Conservation (phyloP, 1,139 yeast species). For the Saccharomyces hybrid region DNA sequence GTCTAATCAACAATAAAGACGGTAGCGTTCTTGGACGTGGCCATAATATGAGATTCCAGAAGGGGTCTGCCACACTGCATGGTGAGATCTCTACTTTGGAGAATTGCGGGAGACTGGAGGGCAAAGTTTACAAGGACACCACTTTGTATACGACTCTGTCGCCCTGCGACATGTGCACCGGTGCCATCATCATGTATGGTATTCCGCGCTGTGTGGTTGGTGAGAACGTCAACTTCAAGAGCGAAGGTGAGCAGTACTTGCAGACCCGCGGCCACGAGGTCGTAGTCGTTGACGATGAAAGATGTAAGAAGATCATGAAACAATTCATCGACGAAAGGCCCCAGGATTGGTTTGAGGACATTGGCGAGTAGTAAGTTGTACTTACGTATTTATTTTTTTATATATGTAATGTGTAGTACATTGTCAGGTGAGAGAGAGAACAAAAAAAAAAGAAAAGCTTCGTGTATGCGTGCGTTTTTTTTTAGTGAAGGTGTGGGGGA, state of each 20-base stretch:
- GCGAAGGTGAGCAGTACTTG: slow-evolving; percentile 69
- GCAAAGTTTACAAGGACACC: slow-evolving; percentile 56
- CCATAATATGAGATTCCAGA: slow-evolving; percentile 82
- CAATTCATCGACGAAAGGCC: slow-evolving; percentile 74
- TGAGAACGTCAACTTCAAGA: slow-evolving; percentile 71
- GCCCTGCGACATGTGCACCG: slow-evolving; percentile 93
- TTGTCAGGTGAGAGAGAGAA: neutral
- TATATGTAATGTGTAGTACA: neutral
- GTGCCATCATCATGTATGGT: slow-evolving; percentile 85
- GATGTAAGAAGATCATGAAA: slow-evolving; percentile 67
- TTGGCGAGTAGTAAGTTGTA: slow-evolving; percentile 44
- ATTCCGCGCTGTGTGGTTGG: slow-evolving; percentile 80
- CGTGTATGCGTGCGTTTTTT: too few species aligned
- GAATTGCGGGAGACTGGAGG: slow-evolving; percentile 78
- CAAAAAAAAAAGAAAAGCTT: neutral
- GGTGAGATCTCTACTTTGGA: slow-evolving; percentile 88
- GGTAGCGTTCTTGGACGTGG: slow-evolving; percentile 82
- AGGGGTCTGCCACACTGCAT: slow-evolving; percentile 69
- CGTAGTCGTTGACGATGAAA: slow-evolving; percentile 53
- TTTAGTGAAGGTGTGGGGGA: too few species aligned
- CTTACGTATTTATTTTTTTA: neutral
- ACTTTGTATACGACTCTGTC: slow-evolving; percentile 86
- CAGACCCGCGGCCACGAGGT: slow-evolving; percentile 63
- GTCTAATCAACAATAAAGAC: slow-evolving; percentile 58
- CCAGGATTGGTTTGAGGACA: slow-evolving; percentile 81